A percentile compares a stretch with the other conserved stretches of the same genome.
phyloP scores from a whole-genome alignment of 768 basidiomycete species.

The Gyrodon lividus region DNA sequence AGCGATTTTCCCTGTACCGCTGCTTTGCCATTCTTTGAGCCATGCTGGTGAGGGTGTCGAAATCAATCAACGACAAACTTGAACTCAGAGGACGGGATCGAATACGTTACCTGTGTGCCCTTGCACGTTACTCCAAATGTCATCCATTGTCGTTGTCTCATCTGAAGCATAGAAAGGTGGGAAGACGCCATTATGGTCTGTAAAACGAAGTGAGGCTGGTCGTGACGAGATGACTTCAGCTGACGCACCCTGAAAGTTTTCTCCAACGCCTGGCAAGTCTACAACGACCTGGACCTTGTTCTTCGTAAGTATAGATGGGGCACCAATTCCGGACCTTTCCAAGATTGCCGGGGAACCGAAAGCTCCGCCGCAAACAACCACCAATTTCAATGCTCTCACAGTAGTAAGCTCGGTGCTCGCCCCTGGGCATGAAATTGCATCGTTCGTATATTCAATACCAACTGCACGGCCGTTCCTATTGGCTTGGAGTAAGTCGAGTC shows the following conservation, averaged over 20 bases:
- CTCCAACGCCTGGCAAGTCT: constrained; percentile 77
- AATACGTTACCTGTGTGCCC: constrained; percentile 38
- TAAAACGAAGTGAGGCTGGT: no score
- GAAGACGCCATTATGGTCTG: constrained; percentile 32
- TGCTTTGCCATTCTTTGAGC: constrained; percentile 30
- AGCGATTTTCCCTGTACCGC: constrained; percentile 49
- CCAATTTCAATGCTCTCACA: constrained; percentile 39
- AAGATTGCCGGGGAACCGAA: constrained; percentile 58
- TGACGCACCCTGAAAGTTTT: constrained; percentile 54
- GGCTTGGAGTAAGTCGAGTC: background rate
- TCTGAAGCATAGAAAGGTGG: constrained; percentile 39
- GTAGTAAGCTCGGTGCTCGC: constrained; percentile 19
- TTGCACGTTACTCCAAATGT: constrained; percentile 38
- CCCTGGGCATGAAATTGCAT: constrained; percentile 13
- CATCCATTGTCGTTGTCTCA: constrained; percentile 48
- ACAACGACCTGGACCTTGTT: constrained; percentile 48
- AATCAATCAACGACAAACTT: background rate
- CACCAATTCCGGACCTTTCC: constrained; percentile 71
- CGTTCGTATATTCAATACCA: constrained; percentile 49
- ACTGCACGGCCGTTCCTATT: constrained; percentile 17
- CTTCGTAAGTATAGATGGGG: constrained; percentile 42
- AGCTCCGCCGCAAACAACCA: constrained; percentile 52
- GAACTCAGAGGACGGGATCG: constrained; percentile 3
- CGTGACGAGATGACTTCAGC: fast-evolving
- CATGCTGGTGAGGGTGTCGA: constrained; percentile 20